Conservation (phyloP, 1,284 basidiomycete species). For the Sparassis latifolia region DNA sequence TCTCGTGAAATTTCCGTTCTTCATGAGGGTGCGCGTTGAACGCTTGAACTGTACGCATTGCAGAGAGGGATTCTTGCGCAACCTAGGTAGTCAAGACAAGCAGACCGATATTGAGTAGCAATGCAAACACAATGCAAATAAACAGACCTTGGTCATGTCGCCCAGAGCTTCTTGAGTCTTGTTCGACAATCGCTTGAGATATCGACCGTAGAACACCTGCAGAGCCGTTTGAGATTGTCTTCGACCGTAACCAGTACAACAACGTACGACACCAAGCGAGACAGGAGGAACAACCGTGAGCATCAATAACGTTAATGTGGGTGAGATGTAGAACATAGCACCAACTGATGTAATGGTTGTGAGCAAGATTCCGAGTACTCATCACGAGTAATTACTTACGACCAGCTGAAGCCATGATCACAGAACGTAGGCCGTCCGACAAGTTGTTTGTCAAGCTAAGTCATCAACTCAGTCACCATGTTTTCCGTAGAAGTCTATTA, state of each 20-base stretch:
- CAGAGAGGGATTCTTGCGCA: constrained; percentile 89
- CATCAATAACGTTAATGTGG: constrained; percentile 89
- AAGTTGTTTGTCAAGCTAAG: constrained; percentile 85
- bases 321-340: constrained; percentile 95
- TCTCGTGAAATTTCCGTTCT: constrained; percentile 58
- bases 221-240: neutral
- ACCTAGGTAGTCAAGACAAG: constrained; percentile 29
- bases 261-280: constrained; percentile 83
- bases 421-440: constrained; percentile 82
- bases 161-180: constrained; percentile 92
- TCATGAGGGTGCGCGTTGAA: constrained; percentile 80
- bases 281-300: constrained; percentile 92
- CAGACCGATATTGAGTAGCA: neutral
- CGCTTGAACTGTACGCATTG: constrained; percentile 89
- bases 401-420: constrained; percentile 87
- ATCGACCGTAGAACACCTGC: constrained; percentile 89
- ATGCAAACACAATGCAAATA: neutral
- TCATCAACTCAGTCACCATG: constrained; percentile 7
- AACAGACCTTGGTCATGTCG: constrained; percentile 79
- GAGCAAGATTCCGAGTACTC: neutral
- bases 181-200: constrained; percentile 88
- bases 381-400: constrained; percentile 40
- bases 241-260: neutral
- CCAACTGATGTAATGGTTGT: constrained; percentile 50
- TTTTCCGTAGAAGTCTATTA: too few species aligned